Percentiles rank a stretch among this genome's conserved stretches.
Conservation (phyloP, 768 basidiomycete species). For the Asterophora parasitica region DNA sequence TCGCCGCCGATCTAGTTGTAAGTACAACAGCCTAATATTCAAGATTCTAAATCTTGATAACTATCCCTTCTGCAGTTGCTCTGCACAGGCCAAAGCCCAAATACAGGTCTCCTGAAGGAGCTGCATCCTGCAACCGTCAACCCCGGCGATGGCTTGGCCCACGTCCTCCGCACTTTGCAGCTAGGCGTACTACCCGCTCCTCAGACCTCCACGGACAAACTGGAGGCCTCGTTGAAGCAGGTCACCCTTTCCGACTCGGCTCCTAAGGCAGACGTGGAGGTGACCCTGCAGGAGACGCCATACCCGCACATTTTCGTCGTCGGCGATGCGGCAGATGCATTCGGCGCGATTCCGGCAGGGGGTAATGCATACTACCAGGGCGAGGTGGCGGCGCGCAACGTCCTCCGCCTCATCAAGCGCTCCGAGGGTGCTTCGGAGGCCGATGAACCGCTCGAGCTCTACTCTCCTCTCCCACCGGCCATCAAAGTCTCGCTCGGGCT, state of each 20-base stretch:
- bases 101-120: slow-evolving; percentile 40
- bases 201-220: neutral
- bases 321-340: slow-evolving; percentile 62
- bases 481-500: slow-evolving; percentile 64
- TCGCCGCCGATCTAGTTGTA: slow-evolving; percentile 51
- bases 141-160: slow-evolving; percentile 32
- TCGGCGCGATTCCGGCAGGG: slow-evolving; percentile 58
- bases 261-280: slow-evolving; percentile 3
- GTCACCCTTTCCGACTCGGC: slow-evolving; percentile 15
- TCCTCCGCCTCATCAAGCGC: slow-evolving; percentile 39
- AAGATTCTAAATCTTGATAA: neutral
- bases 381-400: slow-evolving; percentile 50
- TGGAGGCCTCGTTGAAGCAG: slow-evolving; percentile 19
- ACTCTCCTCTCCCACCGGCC: slow-evolving; percentile 41
- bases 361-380: slow-evolving; percentile 53
- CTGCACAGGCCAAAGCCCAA: slow-evolving; percentile 59
- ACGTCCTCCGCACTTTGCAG: slow-evolving; percentile 50
- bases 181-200: slow-evolving; percentile 26
- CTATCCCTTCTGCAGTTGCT: slow-evolving; percentile 34
- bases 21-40: slow-evolving; percentile 12
- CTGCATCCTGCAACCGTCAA: slow-evolving; percentile 40
- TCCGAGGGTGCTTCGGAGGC: slow-evolving; percentile 3
- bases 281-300: slow-evolving; percentile 23
- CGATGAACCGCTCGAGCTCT: slow-evolving; percentile 34
- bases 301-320: slow-evolving; percentile 57